Evolutionary conservation across 1,139 yeast species (phyloP).

Genomic region (Arxiozyma bovina): DNA sequence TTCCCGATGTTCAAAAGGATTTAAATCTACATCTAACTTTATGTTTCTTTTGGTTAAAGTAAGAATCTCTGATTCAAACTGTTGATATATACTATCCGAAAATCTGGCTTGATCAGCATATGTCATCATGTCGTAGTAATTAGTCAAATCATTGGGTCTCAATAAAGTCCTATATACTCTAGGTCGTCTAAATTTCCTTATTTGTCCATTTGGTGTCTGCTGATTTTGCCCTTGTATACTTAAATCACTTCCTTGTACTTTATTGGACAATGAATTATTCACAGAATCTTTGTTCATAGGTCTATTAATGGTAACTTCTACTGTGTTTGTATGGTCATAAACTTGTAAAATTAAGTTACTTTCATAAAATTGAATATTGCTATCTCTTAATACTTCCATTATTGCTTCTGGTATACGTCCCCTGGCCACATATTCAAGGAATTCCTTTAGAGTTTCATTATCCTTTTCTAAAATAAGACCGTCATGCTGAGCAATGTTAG

Average conservation of each 20-base stretch:
- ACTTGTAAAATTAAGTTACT: conserved; percentile 82
- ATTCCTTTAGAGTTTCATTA: conserved; percentile 71
- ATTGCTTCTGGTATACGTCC: conserved; percentile 86
- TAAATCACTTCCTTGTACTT: conserved; percentile 1
- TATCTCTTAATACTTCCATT: conserved; percentile 80
- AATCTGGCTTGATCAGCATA: conserved; percentile 77
- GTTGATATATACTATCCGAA: conserved; percentile 47
- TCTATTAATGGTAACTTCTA: conserved; percentile 21
- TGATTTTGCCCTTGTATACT: neutral
- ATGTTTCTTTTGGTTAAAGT: conserved; percentile 69
- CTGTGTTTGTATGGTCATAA: conserved; percentile 56
- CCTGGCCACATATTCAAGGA: conserved; percentile 65
- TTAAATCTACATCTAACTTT: conserved; percentile 62
- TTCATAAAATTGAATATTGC: conserved; percentile 73
- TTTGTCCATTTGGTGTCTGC: neutral
- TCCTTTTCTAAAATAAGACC: conserved; percentile 76
- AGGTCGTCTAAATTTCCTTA: conserved; percentile 36
- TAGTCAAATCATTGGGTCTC: conserved; percentile 69
- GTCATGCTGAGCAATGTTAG: conserved; percentile 30
- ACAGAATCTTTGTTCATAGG: neutral
- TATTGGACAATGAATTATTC: neutral
- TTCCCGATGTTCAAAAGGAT: conserved; percentile 47
- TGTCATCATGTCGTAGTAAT: conserved; percentile 76
- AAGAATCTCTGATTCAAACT: conserved; percentile 73
- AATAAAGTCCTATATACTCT: conserved; percentile 68